phyloP scores from a whole-genome alignment of 495 filamentous ascomycete genomes.

The Tuber brumale region DNA sequence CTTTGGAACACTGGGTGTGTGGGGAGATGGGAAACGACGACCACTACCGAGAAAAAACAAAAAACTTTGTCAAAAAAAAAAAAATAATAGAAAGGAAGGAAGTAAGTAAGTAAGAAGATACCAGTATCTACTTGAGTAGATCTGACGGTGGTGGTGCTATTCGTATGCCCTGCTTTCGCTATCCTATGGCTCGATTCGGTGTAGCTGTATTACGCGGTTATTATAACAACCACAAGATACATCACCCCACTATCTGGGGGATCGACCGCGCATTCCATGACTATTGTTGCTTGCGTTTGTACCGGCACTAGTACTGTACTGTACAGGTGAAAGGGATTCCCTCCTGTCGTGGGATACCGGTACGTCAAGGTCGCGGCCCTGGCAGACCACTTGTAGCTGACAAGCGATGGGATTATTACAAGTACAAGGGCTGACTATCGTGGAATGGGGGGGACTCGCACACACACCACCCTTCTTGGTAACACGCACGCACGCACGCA shows the following conservation, averaged over 20 bases:
- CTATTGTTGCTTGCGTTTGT: not conserved
- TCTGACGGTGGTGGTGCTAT: not conserved
- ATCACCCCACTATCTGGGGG: not conserved
- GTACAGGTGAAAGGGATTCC: not conserved
- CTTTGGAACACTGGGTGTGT: not conserved
- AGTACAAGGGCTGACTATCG: not conserved
- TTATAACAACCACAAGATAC: not conserved
- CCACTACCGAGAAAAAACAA: not conserved
- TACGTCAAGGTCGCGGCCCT: not conserved
- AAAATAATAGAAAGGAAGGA: too few species aligned
- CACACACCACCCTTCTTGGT: not conserved
- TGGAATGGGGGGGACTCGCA: not conserved
- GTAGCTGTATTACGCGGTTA: not conserved
- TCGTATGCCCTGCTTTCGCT: not conserved
- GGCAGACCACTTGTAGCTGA: not conserved
- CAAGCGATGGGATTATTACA: not conserved
- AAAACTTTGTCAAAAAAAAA: not conserved
- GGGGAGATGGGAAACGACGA: not conserved
- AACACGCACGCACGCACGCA: not conserved
- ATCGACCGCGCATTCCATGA: slow-evolving; percentile 1
- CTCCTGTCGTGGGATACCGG: not conserved
- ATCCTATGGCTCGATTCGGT: not conserved
- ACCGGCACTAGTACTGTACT: not conserved
- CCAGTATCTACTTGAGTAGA: not conserved
- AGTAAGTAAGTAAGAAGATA: not conserved